Evolutionary conservation across 2,329 filamentous ascomycete genomes (phyloP).

Genomic region (Amesomyces nigricolor): DNA sequence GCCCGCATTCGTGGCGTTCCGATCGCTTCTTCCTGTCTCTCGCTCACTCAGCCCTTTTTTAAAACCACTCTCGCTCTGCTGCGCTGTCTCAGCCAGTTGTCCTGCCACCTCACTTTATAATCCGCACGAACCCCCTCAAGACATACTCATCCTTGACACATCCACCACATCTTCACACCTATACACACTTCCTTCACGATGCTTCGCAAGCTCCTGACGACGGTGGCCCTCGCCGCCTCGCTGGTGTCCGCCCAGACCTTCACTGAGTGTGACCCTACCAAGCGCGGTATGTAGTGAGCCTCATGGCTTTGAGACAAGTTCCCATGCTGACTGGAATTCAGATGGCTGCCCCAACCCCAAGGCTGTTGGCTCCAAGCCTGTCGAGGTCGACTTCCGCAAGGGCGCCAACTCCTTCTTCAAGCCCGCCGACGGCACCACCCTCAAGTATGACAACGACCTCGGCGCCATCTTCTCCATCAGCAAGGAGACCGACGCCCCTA

Average conservation of each 20-base stretch:
- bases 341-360: slow-evolving; percentile 64
- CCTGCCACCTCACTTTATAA: slow-evolving; percentile 5
- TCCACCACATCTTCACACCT: not conserved
- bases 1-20: slow-evolving; percentile 15
- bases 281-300: slow-evolving; percentile 33
- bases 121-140: not conserved
- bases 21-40: slow-evolving; percentile 19
- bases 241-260: slow-evolving; percentile 51
- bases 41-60: slow-evolving; percentile 14
- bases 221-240: slow-evolving; percentile 45
- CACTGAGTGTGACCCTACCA: slow-evolving; percentile 50
- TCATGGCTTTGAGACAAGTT: not conserved
- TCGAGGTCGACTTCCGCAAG: slow-evolving; percentile 68
- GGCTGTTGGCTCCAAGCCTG: slow-evolving; percentile 60
- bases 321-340: slow-evolving; percentile 4
- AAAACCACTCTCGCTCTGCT: slow-evolving; percentile 8
- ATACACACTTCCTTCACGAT: slow-evolving; percentile 29
- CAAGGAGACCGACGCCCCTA: slow-evolving; percentile 59
- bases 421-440: slow-evolving; percentile 40
- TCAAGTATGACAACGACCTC: slow-evolving; percentile 41
- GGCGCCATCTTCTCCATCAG: slow-evolving; percentile 63
- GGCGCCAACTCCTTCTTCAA: slow-evolving; percentile 56
- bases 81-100: not conserved
- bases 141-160: not conserved
- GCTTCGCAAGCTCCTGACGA: slow-evolving; percentile 43